phyloP scores from a whole-genome alignment of 208 protist genomes.

The Eutreptiella sp. region DNA sequence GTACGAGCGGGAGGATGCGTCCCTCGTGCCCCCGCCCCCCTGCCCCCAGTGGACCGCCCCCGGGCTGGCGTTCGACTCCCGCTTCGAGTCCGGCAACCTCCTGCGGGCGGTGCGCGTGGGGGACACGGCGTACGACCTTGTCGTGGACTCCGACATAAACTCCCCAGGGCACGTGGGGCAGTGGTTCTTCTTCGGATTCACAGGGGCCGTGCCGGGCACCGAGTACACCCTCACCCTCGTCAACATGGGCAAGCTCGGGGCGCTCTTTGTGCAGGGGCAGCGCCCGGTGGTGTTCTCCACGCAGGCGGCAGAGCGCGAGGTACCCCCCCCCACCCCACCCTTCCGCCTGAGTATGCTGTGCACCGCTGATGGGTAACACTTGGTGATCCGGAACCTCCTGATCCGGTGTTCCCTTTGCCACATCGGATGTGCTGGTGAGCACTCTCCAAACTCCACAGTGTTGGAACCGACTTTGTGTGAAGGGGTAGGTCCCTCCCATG shows the following conservation, averaged over 20 bases:
- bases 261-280: constrained; percentile 52
- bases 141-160: constrained; percentile 46
- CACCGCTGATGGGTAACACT: no score
- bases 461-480: no score
- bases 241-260: constrained; percentile 49
- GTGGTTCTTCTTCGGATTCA: constrained; percentile 57
- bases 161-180: constrained; percentile 56
- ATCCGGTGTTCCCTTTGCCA: no score
- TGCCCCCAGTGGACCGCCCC: no score
- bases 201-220: constrained; percentile 10
- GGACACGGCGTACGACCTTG: constrained; percentile 47
- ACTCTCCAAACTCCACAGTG: no score
- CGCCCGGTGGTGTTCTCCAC: no score
- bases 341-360: constrained; percentile 16
- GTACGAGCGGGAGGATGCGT: no score
- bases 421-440: no score
- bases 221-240: constrained; percentile 52
- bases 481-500: no score
- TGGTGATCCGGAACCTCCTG: no score
- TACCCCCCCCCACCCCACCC: constrained; percentile 17
- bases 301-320: no score
- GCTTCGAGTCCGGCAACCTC: constrained; percentile 59
- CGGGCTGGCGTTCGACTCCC: constrained; percentile 52
- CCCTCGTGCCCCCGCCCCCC: no score
- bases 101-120: constrained; percentile 31